Percentiles rank a stretch among this genome's conserved stretches.
Evolutionary conservation across 2,329 filamentous ascomycete species (phyloP).

Genomic region (Claviceps paspali): DNA sequence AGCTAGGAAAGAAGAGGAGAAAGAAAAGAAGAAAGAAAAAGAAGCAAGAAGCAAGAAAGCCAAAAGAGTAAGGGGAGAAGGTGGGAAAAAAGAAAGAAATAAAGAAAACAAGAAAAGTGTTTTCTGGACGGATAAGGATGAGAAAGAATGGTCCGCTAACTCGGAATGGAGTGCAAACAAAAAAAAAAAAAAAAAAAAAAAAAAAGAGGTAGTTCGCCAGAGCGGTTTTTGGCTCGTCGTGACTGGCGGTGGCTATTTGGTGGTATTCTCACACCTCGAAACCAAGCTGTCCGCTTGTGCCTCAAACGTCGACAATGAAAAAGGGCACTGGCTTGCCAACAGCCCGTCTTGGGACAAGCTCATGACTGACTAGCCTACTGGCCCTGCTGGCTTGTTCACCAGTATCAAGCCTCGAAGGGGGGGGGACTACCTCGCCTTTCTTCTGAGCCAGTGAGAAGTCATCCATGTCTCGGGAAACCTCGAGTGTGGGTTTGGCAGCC

Average conservation of each 20-base stretch:
- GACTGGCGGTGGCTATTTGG: neutral
- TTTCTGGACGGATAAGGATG: slow-evolving; percentile 5
- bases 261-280: slow-evolving; percentile 5
- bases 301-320: slow-evolving; percentile 6
- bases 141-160: slow-evolving; percentile 5
- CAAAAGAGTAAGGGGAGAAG: neutral
- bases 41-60: too few relatives aligned
- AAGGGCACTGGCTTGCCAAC: slow-evolving; percentile 2
- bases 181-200: too few relatives aligned
- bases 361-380: slow-evolving; percentile 4
- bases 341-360: slow-evolving; percentile 10
- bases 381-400: slow-evolving; percentile 4
- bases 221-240: neutral
- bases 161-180: slow-evolving; percentile 4
- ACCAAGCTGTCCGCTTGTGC: slow-evolving; percentile 1
- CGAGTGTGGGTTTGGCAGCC: slow-evolving; percentile 7
- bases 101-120: neutral
- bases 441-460: slow-evolving; percentile 7
- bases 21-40: too few relatives aligned
- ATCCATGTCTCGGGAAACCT: slow-evolving; percentile 14
- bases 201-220: too few relatives aligned
- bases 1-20: too few relatives aligned
- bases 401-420: slow-evolving; percentile 7
- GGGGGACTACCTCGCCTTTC: slow-evolving; percentile 3
- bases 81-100: neutral